Evolutionary conservation across 2,329 filamentous ascomycete species (phyloP).

Genomic region (Tolypocladium endophyticum): DNA sequence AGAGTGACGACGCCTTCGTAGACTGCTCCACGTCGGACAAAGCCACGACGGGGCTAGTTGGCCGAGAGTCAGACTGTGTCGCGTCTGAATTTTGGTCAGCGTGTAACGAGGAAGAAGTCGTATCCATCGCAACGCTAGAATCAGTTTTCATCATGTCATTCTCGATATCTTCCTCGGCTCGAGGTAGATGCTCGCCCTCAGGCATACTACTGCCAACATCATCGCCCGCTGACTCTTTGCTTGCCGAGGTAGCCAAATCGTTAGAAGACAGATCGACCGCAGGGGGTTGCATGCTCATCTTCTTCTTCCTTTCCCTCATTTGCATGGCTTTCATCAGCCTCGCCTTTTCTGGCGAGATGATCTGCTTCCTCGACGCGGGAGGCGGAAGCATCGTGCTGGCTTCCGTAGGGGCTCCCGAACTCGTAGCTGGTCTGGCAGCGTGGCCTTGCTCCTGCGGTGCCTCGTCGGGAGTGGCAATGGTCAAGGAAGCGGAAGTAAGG

Average conservation of each 20-base stretch:
- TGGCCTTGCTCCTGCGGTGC: constrained; percentile 11
- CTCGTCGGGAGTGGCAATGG: constrained; percentile 25
- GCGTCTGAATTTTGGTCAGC: constrained; percentile 37
- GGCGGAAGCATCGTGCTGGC: constrained; percentile 27
- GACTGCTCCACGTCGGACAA: constrained; percentile 47
- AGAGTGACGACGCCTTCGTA: constrained; percentile 53
- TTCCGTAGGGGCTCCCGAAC: constrained; percentile 33
- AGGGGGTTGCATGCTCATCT: constrained; percentile 10
- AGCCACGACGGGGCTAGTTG: constrained; percentile 41
- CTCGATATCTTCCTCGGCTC: constrained; percentile 12
- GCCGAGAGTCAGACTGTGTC: constrained; percentile 45
- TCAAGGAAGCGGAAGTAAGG: constrained; percentile 23
- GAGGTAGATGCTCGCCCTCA: constrained; percentile 12
- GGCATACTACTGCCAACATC: constrained; percentile 12
- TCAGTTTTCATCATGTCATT: constrained; percentile 36
- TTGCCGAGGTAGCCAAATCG: constrained; percentile 6
- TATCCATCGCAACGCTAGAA: constrained; percentile 43
- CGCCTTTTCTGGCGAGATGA: constrained; percentile 79
- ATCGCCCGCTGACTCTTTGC: background rate
- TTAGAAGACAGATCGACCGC: background rate
- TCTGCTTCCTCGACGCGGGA: constrained; percentile 27
- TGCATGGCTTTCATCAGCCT: constrained; percentile 91
- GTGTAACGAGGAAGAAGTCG: constrained; percentile 25
- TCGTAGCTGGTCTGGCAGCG: constrained; percentile 27
- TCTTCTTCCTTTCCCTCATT: constrained; percentile 70